Percentiles rank a stretch among this genome's conserved stretches.
phyloP scores from a whole-genome alignment of 1,139 yeast species.

The Spathaspora jeffriesii region DNA sequence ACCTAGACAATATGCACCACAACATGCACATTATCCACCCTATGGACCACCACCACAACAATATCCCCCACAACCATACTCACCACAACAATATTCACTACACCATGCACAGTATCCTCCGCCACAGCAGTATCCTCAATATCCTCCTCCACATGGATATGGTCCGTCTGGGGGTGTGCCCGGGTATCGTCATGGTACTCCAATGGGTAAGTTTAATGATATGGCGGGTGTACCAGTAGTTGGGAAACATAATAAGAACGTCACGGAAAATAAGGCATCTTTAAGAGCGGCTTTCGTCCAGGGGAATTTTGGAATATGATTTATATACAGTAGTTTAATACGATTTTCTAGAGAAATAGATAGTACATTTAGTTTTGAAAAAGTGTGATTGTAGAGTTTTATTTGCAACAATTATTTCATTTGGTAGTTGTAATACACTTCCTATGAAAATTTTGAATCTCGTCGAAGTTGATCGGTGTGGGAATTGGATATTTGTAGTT shows the following conservation, averaged over 20 bases:
- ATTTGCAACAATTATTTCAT: too few species aligned
- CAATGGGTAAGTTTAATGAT: constrained; percentile 13
- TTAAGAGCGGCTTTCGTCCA: constrained; percentile 44
- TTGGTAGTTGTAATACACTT: too few species aligned
- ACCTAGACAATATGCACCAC: not conserved
- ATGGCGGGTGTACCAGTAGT: constrained; percentile 40
- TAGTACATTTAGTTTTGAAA: too few species aligned
- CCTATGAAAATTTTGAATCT: too few species aligned
- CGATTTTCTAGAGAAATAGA: not conserved
- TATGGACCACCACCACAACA: not conserved
- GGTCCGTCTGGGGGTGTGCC: constrained; percentile 1
- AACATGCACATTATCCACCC: not conserved
- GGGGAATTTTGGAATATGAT: constrained; percentile 40
- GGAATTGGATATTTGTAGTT: too few species aligned
- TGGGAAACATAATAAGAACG: constrained; percentile 34
- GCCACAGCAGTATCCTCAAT: constrained; percentile 8
- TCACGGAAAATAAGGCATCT: constrained; percentile 35
- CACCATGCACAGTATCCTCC: constrained; percentile 4
- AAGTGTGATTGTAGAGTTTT: not conserved
- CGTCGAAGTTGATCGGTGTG: too few species aligned
- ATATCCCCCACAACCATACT: not conserved
- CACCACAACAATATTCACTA: not conserved
- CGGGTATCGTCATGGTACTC: constrained; percentile 2
- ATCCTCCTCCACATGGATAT: constrained; percentile 14
- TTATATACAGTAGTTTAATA: not conserved